These are phyloP conservation scores for Cladorrhinum sp. DNA, from an alignment of 2,329 filamentous ascomycete species.

Conservation along the genomic window DNA sequence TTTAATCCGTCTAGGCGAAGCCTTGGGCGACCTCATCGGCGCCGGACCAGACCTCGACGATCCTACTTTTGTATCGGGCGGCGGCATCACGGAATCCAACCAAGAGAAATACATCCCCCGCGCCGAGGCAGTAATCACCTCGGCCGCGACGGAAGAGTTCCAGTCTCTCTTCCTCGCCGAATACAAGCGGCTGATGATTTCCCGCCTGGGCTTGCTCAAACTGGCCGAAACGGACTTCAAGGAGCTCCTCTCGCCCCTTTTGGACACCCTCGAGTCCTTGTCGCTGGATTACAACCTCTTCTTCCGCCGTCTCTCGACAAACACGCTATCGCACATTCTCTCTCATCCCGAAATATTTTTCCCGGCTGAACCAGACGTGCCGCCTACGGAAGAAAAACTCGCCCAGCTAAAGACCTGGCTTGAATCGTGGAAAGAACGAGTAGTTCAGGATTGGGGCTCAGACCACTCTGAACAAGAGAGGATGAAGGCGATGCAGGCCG, in stretches of 20 bases:
- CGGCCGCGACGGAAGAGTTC: slow-evolving; percentile 82
- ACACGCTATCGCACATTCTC: slow-evolving; percentile 57
- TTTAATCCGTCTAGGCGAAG: slow-evolving; percentile 84
- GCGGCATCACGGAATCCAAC: slow-evolving; percentile 70
- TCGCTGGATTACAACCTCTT: slow-evolving; percentile 62
- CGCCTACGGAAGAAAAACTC: slow-evolving; percentile 58
- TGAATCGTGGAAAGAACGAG: slow-evolving; percentile 67
- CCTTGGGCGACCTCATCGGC: slow-evolving; percentile 83
- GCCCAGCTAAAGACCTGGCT: slow-evolving; percentile 64
- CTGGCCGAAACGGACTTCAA: slow-evolving; percentile 61
- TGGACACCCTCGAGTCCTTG: slow-evolving; percentile 77
- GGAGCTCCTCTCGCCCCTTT: slow-evolving; percentile 56
- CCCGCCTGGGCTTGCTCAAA: slow-evolving; percentile 70
- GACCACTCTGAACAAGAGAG: slow-evolving; percentile 58
- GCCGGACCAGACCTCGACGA: slow-evolving; percentile 70
- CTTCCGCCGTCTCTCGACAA: slow-evolving; percentile 61
- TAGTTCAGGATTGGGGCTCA: slow-evolving; percentile 64
- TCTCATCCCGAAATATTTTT: slow-evolving; percentile 67
- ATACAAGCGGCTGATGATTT: slow-evolving; percentile 82
- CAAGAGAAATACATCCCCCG: slow-evolving; percentile 65
- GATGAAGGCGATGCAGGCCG: slow-evolving; percentile 70
- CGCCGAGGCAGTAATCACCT: slow-evolving; percentile 79
- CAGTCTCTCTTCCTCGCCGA: slow-evolving; percentile 83
- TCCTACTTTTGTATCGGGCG: slow-evolving; percentile 62
- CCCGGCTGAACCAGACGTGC: slow-evolving; percentile 73